These are phyloP conservation scores for Alternaria arborescens DNA, from an alignment of 2,329 filamentous ascomycete genomes.

Conservation along the genomic window DNA sequence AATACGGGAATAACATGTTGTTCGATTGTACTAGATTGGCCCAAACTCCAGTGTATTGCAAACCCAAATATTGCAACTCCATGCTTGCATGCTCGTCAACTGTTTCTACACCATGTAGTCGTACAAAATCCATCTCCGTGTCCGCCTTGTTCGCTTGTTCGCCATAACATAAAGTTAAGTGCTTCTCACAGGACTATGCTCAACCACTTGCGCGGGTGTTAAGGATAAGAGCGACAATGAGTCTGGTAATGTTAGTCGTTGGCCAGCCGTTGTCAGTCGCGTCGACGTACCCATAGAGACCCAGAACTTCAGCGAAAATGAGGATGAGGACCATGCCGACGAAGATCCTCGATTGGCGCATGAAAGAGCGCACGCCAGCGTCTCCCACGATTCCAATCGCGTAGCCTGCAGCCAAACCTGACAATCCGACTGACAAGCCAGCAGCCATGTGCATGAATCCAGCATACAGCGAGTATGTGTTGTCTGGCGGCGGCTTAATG, in stretches of 20 bases:
- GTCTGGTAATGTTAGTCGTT: slow-evolving; percentile 58
- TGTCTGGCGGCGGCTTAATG: slow-evolving; percentile 73
- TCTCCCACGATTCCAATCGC: slow-evolving; percentile 96
- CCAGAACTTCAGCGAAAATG: slow-evolving; percentile 97
- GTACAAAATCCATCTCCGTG: slow-evolving; percentile 32
- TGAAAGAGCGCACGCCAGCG: slow-evolving; percentile 89
- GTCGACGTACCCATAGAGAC: slow-evolving; percentile 84
- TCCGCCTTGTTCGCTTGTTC: neutral
- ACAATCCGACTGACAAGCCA: slow-evolving; percentile 76
- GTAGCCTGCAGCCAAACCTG: slow-evolving; percentile 54
- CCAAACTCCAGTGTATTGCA: slow-evolving; percentile 29
- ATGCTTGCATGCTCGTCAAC: slow-evolving; percentile 31
- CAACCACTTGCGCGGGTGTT: slow-evolving; percentile 81
- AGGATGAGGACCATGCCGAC: slow-evolving; percentile 98
- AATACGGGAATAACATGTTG: neutral
- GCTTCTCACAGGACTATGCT: slow-evolving; percentile 10
- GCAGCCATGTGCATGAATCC: slow-evolving; percentile 94
- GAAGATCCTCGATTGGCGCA: slow-evolving; percentile 95
- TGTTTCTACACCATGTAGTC: slow-evolving; percentile 38
- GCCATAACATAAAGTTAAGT: neutral
- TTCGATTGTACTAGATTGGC: slow-evolving; percentile 5
- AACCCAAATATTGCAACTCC: slow-evolving; percentile 21
- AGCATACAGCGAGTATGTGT: slow-evolving; percentile 83
- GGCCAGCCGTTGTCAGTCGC: neutral
- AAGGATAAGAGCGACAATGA: slow-evolving; percentile 92